Evolutionary conservation across 257 asterid species (phyloP).

Genomic region (Nicotiana otophora): DNA sequence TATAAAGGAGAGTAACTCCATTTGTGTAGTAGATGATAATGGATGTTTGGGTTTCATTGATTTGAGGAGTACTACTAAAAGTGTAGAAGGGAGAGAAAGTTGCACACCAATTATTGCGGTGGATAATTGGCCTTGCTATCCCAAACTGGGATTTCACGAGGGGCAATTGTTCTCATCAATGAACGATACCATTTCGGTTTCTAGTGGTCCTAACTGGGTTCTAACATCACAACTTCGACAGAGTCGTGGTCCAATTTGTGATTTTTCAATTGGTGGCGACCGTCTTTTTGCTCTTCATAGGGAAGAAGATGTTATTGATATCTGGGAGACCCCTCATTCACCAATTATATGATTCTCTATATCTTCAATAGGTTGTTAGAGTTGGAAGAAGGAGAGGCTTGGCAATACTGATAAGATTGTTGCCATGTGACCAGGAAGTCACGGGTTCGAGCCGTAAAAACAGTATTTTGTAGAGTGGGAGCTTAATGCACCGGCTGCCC

Average conservation of each 20-base stretch:
- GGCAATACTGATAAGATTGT: too few relatives aligned
- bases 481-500: too few relatives aligned
- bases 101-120: slow-evolving; percentile 50
- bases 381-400: background rate
- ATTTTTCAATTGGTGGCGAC: slow-evolving; percentile 79
- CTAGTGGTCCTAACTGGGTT: slow-evolving; percentile 73
- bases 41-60: slow-evolving; percentile 87
- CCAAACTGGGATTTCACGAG: slow-evolving; percentile 67
- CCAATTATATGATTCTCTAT: slow-evolving; percentile 44
- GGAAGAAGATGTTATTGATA: slow-evolving; percentile 71
- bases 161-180: slow-evolving; percentile 80
- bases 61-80: slow-evolving; percentile 43
- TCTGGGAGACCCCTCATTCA: slow-evolving; percentile 77
- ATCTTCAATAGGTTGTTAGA: slow-evolving; percentile 8
- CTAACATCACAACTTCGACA: slow-evolving; percentile 57
- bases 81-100: slow-evolving; percentile 72
- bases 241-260: slow-evolving; percentile 60
- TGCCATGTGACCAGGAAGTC: too few relatives aligned
- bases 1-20: slow-evolving; percentile 55
- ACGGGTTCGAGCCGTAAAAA: too few relatives aligned
- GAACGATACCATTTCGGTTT: slow-evolving; percentile 67
- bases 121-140: slow-evolving; percentile 74
- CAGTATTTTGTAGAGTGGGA: background rate
- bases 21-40: slow-evolving; percentile 77
- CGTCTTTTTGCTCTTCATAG: slow-evolving; percentile 66